Conservation (phyloP, 2,329 filamentous ascomycete species). For the Bipolaris gigantea region DNA sequence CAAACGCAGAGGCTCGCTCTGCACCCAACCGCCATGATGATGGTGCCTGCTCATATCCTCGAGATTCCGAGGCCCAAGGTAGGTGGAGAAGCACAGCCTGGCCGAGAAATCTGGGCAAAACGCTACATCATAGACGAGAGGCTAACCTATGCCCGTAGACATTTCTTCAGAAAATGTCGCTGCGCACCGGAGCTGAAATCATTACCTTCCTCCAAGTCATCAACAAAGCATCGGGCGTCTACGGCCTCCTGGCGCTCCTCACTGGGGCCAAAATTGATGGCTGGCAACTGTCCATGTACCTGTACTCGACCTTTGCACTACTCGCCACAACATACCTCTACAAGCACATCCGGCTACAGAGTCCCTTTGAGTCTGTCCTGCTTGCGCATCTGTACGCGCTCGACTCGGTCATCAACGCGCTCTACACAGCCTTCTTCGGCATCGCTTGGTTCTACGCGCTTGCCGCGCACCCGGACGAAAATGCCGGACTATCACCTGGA, state of each 20-base stretch:
- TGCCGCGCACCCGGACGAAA: slow-evolving; percentile 56
- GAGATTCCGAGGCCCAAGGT: slow-evolving; percentile 46
- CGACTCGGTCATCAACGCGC: slow-evolving; percentile 78
- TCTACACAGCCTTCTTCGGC: slow-evolving; percentile 81
- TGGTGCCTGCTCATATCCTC: slow-evolving; percentile 39
- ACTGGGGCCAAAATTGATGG: slow-evolving; percentile 82
- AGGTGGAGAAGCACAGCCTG: slow-evolving; percentile 19
- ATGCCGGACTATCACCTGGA: slow-evolving; percentile 50
- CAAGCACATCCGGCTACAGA: slow-evolving; percentile 77
- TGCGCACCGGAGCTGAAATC: slow-evolving; percentile 83
- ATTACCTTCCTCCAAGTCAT: slow-evolving; percentile 81
- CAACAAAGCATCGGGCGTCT: slow-evolving; percentile 90
- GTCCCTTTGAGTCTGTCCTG: slow-evolving; percentile 75
- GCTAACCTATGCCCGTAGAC: slow-evolving; percentile 57
- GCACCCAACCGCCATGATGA: slow-evolving; percentile 23
- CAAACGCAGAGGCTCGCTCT: slow-evolving; percentile 1
- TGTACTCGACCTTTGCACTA: slow-evolving; percentile 78
- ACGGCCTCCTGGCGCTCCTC: slow-evolving; percentile 84
- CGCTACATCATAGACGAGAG: not conserved
- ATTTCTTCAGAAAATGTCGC: slow-evolving; percentile 82
- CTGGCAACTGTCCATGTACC: slow-evolving; percentile 86
- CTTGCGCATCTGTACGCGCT: slow-evolving; percentile 85
- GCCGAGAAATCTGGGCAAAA: not conserved
- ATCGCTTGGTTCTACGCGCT: slow-evolving; percentile 84
- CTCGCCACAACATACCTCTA: slow-evolving; percentile 69